A percentile compares a stretch with the other conserved stretches of the same genome.
Evolutionary conservation across 2,329 filamentous ascomycete species (phyloP).

Genomic region (Talaromyces funiculosus): DNA sequence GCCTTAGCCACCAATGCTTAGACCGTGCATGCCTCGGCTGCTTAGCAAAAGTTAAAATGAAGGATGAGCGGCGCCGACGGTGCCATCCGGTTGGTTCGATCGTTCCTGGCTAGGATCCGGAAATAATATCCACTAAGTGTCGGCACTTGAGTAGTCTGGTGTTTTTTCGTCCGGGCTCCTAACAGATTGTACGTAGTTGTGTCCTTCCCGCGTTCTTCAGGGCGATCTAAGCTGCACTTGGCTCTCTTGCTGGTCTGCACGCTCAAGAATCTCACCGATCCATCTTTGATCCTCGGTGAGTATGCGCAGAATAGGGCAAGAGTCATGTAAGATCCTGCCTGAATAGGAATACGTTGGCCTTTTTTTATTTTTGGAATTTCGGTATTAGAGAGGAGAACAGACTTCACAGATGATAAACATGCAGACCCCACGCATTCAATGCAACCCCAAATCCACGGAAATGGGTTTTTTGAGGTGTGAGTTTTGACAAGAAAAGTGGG

Average conservation of each 20-base stretch:
- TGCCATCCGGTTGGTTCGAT: conserved; percentile 9
- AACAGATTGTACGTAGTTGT: background rate
- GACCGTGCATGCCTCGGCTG: background rate
- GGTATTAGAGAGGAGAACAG: background rate
- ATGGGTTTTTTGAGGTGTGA: background rate
- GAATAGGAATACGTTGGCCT: too few relatives aligned
- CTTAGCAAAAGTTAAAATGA: background rate
- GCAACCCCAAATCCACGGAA: background rate
- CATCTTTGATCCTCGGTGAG: background rate
- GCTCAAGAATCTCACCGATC: background rate
- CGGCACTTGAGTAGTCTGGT: background rate
- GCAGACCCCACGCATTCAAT: background rate
- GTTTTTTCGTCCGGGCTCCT: background rate
- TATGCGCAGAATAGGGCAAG: background rate
- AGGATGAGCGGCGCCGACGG: conserved; percentile 3
- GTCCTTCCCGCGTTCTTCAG: background rate
- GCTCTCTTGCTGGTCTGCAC: background rate
- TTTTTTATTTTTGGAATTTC: background rate
- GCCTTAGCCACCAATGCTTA: background rate
- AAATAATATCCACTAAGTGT: background rate
- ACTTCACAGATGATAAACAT: background rate
- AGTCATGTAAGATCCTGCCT: background rate
- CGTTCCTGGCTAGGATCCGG: conserved; percentile 3
- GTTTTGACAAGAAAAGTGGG: background rate
- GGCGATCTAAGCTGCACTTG: background rate